Conservation (phyloP, 2,329 filamentous ascomycete species). For the Nemania abortiva region DNA sequence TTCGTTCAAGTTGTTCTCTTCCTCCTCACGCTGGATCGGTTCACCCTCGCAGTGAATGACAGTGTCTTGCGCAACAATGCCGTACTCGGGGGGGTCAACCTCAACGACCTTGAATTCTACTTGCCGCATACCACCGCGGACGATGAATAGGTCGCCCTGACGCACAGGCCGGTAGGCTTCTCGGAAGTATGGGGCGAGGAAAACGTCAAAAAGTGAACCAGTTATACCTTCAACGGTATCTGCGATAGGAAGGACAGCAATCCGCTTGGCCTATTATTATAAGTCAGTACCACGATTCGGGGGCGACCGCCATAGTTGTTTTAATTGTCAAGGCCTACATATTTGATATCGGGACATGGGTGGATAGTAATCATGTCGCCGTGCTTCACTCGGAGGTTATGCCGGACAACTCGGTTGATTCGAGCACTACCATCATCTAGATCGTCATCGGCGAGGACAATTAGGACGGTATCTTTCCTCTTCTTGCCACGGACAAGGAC, state of each 20-base stretch:
- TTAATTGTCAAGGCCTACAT: slow-evolving; percentile 72
- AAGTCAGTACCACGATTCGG: slow-evolving; percentile 12
- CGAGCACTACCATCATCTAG: slow-evolving; percentile 96
- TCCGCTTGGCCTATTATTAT: slow-evolving; percentile 89
- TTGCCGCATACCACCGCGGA: slow-evolving; percentile 97
- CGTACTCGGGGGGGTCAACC: slow-evolving; percentile 97
- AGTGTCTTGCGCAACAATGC: slow-evolving; percentile 98
- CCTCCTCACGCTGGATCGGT: slow-evolving; percentile 94
- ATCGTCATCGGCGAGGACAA: slow-evolving; percentile 96
- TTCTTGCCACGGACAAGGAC: slow-evolving; percentile 99
- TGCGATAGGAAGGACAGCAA: slow-evolving; percentile 96
- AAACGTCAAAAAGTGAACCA: slow-evolving; percentile 97
- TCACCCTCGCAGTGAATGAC: slow-evolving; percentile 99
- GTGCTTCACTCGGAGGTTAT: slow-evolving; percentile 98
- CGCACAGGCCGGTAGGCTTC: slow-evolving; percentile 97
- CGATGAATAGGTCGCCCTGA: slow-evolving; percentile 97
- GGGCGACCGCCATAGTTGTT: neutral
- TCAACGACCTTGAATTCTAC: slow-evolving; percentile 99
- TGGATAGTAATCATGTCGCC: slow-evolving; percentile 98
- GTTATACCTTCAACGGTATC: slow-evolving; percentile 98
- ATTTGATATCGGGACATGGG: slow-evolving; percentile 99
- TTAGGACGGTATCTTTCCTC: slow-evolving; percentile 98
- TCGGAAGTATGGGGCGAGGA: slow-evolving; percentile 99
- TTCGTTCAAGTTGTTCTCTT: slow-evolving; percentile 99
- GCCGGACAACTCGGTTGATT: slow-evolving; percentile 98